Evolutionary conservation across 352 stramenopile genomes (phyloP), one percentile per base, ranked within the genome.

Genomic region (Pythium plurisporium): DNA sequence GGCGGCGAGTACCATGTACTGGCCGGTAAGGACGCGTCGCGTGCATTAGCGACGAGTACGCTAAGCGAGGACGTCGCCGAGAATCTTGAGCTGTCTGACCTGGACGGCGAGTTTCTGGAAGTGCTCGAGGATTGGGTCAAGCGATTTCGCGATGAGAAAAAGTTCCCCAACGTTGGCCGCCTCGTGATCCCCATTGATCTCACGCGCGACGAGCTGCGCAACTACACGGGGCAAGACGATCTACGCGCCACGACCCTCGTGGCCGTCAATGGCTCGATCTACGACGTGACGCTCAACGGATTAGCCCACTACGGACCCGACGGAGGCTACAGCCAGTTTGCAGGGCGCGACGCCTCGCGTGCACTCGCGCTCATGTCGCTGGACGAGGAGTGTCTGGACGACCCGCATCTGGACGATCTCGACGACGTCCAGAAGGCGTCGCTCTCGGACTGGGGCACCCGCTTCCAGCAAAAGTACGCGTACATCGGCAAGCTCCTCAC

Each of bases 311-410:
- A 99, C 66, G 89, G 88, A 26, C 75, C 86, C 1, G 89, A 82
- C 23, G 85, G 92, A 7, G 70, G 86, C 9, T 99, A 99, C 74
- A 70, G 87, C 43, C 73, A 85, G 46, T 98, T 99, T 72, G 96
- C 93, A 3, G 96, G 96, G 4, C 90, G 84, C 48, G 94, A 99
- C 64, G 95, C 85, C 37, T 96, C 91, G 10, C 72, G 94, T 8
- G 92, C 94, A 12, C 71, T 98, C 20, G 94, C 93, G 25, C 91
- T 95, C 57, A 98, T 99, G 93, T 98, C 91, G 57, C 93, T 99
- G 49, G 82, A 97, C 59, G 68, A 80, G 1, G 91, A 89, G 19
- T 81, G 93, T 62, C 59, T 97, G 7, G 86, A 97, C 53, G 87
- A 95, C 63, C 71, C 79, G 15, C 71, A 59, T 37, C 62, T 94